Evolutionary conservation across 2,329 filamentous ascomycete genomes (phyloP).

Genomic region (Phialophora tarda): DNA sequence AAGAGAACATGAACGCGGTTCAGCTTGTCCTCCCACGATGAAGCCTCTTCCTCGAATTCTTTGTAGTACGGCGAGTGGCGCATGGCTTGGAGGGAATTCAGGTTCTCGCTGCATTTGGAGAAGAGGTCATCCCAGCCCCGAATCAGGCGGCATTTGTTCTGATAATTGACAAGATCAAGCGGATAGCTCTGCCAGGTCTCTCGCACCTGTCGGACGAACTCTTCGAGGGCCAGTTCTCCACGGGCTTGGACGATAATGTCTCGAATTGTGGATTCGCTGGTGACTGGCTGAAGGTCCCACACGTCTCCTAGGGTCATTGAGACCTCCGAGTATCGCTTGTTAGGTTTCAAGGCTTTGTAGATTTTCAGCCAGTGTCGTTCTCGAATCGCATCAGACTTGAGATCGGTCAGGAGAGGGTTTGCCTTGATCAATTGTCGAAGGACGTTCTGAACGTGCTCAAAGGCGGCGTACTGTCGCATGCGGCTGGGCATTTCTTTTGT

Average conservation of each 20-base stretch:
- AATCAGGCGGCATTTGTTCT: conserved; percentile 96
- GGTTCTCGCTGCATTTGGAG: conserved; percentile 95
- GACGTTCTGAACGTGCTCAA: conserved; percentile 94
- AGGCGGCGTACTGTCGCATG: conserved; percentile 99
- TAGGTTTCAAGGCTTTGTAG: conserved; percentile 91
- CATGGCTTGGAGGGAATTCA: conserved; percentile 98
- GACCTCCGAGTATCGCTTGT: conserved; percentile 89
- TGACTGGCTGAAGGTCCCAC: conserved; percentile 91
- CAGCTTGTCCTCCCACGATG: conserved; percentile 95
- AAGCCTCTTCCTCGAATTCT: conserved; percentile 97
- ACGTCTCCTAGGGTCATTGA: conserved; percentile 98
- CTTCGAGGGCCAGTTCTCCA: conserved; percentile 97
- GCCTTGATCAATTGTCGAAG: conserved; percentile 88
- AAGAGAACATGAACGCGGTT: conserved; percentile 97
- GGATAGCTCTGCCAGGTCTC: conserved; percentile 97
- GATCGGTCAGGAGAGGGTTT: conserved; percentile 82
- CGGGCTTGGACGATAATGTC: conserved; percentile 95
- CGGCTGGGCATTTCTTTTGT: conserved; percentile 99
- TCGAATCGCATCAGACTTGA: conserved; percentile 95
- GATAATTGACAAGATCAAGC: conserved; percentile 93
- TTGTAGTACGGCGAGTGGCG: conserved; percentile 99
- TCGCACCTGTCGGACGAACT: conserved; percentile 94
- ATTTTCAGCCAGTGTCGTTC: conserved; percentile 98
- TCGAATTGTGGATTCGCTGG: conserved; percentile 84
- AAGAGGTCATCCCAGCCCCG: conserved; percentile 98